Evolutionary conservation across 495 filamentous ascomycete genomes (phyloP).

Genomic region (Tirmania nivea): DNA sequence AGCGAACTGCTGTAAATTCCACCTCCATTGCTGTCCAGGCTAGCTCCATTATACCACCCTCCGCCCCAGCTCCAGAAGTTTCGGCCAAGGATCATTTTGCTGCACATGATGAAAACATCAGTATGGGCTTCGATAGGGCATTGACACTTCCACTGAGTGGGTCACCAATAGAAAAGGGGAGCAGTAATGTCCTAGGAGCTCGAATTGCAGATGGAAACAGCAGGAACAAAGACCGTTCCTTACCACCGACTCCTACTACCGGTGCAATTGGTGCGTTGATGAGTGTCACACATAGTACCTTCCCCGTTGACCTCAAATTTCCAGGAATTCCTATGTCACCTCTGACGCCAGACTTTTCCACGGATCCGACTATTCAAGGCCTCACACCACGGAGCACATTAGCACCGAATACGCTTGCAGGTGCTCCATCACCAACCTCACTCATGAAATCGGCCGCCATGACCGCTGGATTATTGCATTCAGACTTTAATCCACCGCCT

Average conservation of each 20-base stretch:
- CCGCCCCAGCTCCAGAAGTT: conserved; percentile 51
- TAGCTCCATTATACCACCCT: conserved; percentile 75
- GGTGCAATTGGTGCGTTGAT: background rate
- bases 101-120: background rate
- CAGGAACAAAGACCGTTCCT: background rate
- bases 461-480: conserved; percentile 42
- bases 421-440: conserved; percentile 65
- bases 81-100: conserved; percentile 1
- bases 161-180: conserved; percentile 6
- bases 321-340: background rate
- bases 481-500: conserved; percentile 10
- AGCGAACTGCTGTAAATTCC: conserved; percentile 72
- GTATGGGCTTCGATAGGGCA: conserved; percentile 18
- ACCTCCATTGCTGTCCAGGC: conserved; percentile 43
- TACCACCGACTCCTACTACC: background rate
- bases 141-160: conserved; percentile 20
- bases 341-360: background rate
- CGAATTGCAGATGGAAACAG: background rate
- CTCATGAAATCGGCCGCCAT: conserved; percentile 66
- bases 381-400: conserved; percentile 25
- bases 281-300: background rate
- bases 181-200: background rate
- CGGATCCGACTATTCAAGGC: conserved; percentile 2
- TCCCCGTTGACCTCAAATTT: background rate
- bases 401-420: conserved; percentile 63